Conservation (phyloP, 495 filamentous ascomycete genomes). For the Hyaloscypha finlandica region DNA sequence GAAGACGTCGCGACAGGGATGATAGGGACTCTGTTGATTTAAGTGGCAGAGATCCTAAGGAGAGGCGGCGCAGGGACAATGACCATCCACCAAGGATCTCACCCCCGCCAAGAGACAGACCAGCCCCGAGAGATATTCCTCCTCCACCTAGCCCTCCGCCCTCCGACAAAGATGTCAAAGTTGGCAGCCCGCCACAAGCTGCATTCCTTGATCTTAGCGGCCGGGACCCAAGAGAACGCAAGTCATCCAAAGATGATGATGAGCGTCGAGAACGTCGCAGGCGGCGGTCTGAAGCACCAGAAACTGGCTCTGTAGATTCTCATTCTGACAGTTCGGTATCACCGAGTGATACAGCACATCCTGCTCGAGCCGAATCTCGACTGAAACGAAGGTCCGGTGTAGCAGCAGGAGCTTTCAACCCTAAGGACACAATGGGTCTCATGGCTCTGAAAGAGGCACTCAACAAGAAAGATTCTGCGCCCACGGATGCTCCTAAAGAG, state of each 20-base stretch:
- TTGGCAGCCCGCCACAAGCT: slow-evolving; percentile 7
- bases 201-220: slow-evolving; percentile 17
- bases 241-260: slow-evolving; percentile 22
- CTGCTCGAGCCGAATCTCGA: slow-evolving; percentile 4
- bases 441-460: slow-evolving; percentile 51
- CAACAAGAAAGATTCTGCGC: slow-evolving; percentile 28
- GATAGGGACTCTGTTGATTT: slow-evolving; percentile 20
- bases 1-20: slow-evolving; percentile 29
- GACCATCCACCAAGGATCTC: slow-evolving; percentile 35
- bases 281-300: slow-evolving; percentile 34
- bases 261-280: slow-evolving; percentile 35
- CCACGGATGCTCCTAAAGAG: slow-evolving; percentile 13
- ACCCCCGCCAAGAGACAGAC: background rate
- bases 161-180: slow-evolving; percentile 11
- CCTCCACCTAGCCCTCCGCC: slow-evolving; percentile 13
- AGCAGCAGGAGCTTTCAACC: slow-evolving; percentile 45
- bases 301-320: slow-evolving; percentile 31
- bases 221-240: slow-evolving; percentile 27
- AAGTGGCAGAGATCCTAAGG: slow-evolving; percentile 24
- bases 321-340: slow-evolving; percentile 40
- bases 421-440: slow-evolving; percentile 49
- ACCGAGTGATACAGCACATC: slow-evolving; percentile 38
- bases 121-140: slow-evolving; percentile 33
- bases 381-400: slow-evolving; percentile 10
- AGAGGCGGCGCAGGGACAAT: slow-evolving; percentile 38